Evolutionary conservation across 208 protist genomes (phyloP), one percentile per base, ranked within the genome.

Genomic region (Angomonas ambiguus): DNA sequence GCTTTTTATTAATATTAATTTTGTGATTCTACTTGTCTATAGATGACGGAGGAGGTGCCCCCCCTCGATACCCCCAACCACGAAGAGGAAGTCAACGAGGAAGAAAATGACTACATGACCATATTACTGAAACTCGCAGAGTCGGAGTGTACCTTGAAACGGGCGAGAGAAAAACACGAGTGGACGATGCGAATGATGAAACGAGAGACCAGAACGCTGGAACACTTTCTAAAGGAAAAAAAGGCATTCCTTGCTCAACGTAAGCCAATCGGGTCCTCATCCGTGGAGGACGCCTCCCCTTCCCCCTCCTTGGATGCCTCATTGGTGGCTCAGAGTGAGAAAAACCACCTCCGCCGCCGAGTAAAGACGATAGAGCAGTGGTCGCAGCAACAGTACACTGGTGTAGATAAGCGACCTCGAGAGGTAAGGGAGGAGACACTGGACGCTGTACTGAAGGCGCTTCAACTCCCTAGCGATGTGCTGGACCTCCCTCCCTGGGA

Each of bases 131-230:
- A 35, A 18, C 18, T 62, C 3, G 56, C 56, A 1, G 56, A 62
- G 30, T 35, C 33, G n/a, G 24, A 33, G 8, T 27, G 8, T 20
- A n/a, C 16, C 56, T 18, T 62, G 31, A 2, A 32, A 62, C 24
- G 33, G 33, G 31, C 22, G 11, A 45, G 6, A 25, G 56, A 34
- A 4, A 45, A 45, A 22, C 56, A 62, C 56, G 28, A 62, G 10
- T 45, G 30, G 30, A 62, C 28, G 30, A 62, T 62, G 56, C 56
- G 56, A 35, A 62, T 62, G 56, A 62, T 35, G 30, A 62, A 62
- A 18, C 25, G 33, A 18, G 56, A 62, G 22, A 42, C 28, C 35
- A 18, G 22, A 1, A 22, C 56, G 1, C 31, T 62, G 1, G 8
- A 24, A 4, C 25, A n/a, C 20, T 62, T 59, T 59, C 53, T 59